Conservation (phyloP, 192 early-diverging fungal genomes). For the Rhizophagus prolifer region DNA sequence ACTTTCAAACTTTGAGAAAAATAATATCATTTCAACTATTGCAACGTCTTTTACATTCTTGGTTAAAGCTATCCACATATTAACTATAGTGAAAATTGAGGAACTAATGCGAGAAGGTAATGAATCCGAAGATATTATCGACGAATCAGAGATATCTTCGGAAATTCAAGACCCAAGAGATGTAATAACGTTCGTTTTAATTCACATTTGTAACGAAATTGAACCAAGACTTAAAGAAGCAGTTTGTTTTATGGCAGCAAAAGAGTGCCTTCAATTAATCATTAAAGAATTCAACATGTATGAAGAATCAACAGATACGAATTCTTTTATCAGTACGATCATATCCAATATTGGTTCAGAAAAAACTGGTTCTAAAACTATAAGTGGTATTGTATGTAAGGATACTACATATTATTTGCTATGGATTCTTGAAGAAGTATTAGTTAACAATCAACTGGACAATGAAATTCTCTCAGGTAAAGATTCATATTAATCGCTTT, state of each 20-base stretch:
- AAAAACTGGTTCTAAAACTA: neutral
- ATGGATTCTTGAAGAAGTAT: constrained; percentile 4
- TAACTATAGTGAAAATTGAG: neutral
- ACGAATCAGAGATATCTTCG: neutral
- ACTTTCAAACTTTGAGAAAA: neutral
- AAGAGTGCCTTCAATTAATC: neutral
- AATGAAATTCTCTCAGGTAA: neutral
- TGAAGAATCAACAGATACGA: neutral
- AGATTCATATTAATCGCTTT: neutral
- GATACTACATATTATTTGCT: neutral
- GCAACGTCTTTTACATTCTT: neutral
- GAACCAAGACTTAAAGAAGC: neutral
- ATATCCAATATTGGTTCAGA: neutral
- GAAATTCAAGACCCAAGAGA: constrained; percentile 7
- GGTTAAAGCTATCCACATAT: neutral
- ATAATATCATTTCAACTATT: neutral
- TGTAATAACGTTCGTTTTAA: neutral
- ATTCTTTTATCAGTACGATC: neutral
- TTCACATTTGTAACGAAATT: neutral
- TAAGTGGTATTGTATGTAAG: neutral
- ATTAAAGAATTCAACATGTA: neutral
- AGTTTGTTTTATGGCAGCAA: neutral
- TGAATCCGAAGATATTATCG: neutral
- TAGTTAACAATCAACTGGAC: neutral
- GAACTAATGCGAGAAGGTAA: neutral